Evolutionary conservation across 176 grass and related monocot species (phyloP), one percentile per base, ranked within the genome.

Genomic region (Coix lacrymajobi): DNA sequence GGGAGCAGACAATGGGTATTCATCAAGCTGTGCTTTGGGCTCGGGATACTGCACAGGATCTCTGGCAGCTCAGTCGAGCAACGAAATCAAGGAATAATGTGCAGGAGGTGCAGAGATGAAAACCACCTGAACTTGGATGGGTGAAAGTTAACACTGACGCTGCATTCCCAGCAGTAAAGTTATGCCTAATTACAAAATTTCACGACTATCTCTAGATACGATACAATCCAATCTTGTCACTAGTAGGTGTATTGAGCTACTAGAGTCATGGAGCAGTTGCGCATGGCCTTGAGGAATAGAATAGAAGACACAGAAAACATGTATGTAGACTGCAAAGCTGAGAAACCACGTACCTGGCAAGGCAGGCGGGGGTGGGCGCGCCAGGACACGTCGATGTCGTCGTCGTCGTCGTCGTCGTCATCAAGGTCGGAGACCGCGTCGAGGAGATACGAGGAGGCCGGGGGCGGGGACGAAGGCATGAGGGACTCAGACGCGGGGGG

Each of bases 371-470:
- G 56, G 84, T 1, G 34, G 73, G 78, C 79, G 63, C 34, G 81
- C 68, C 72, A 80, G 36, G 80, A 69, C 46, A 83, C 58, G 25
- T 79, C 81, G 31, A 62, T 71, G 28, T 80, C 82, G 16, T 81
- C 82, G 4, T 75, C n/a, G n/a, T n/a, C 80, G 22, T 83, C 83
- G 49, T 7, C 83, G 34, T 79, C 76, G 20, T 77, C 71, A 1
- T 78, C 83, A 1, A 69, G 33, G 25, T 86, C 83, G 7, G 80
- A 90, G 78, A 13, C 41, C 29, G 15, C 29, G 32, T 37, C 71
- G 77, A 77, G 39, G 51, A 5, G 71, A 0, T 40, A 46, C 68
- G 80, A 83, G 0, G 83, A 38, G 4, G 78, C 37, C 19, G 73
- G 65, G 1, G 68, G 62, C 62, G 63, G 48, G 25, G 87, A 83